Percentiles rank a stretch among this genome's conserved stretches.
phyloP scores from a whole-genome alignment of 441 rosid genomes.

The Pelargonium myrrhifolium region DNA sequence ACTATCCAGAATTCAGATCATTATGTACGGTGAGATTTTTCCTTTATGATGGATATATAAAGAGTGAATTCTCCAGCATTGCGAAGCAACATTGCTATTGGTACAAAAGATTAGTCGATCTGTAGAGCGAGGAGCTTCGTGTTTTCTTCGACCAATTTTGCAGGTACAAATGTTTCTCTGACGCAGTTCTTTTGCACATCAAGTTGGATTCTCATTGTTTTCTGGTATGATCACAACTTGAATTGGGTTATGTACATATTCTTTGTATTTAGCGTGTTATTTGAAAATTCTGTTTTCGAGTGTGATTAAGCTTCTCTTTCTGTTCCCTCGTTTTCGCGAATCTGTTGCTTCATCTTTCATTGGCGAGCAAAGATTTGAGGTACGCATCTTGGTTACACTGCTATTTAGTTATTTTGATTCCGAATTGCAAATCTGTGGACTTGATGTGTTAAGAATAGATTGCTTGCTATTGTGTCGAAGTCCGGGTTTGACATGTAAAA shows the following conservation, averaged over 20 bases:
- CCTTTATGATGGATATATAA: slow-evolving; percentile 2
- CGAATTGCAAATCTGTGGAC: no score
- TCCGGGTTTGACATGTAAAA: no score
- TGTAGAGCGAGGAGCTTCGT: slow-evolving; percentile 1
- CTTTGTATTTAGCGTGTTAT: not conserved
- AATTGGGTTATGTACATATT: not conserved
- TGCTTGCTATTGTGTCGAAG: no score
- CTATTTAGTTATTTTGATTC: no score
- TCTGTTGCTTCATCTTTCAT: no score
- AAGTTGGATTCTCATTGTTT: not conserved
- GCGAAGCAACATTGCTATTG: slow-evolving; percentile 8
- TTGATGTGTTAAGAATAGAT: no score
- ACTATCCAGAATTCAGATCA: slow-evolving; percentile 36
- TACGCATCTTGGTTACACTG: no score
- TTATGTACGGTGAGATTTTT: slow-evolving; percentile 27
- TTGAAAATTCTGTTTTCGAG: not conserved
- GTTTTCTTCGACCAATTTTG: not conserved
- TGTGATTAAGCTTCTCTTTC: not conserved
- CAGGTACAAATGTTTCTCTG: not conserved
- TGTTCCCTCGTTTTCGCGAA: no score
- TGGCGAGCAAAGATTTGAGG: no score
- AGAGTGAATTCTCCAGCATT: not conserved
- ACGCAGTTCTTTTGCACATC: not conserved
- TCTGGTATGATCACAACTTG: not conserved
- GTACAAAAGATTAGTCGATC: not conserved